These are phyloP conservation scores for Boehmeria nivea DNA, from an alignment of 306 rosid genomes.

Conservation along the genomic window DNA sequence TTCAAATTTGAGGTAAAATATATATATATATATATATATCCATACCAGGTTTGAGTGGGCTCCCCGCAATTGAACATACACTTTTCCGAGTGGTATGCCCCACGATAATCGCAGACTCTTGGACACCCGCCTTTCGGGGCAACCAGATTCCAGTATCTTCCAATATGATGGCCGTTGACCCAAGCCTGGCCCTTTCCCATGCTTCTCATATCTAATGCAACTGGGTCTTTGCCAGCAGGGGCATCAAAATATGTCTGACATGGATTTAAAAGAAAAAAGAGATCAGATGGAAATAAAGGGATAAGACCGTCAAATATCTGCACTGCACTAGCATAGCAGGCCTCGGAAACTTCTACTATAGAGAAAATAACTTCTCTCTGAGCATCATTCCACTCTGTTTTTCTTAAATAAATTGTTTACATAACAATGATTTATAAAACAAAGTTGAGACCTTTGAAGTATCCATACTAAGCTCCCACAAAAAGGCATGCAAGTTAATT, in stretches of 20 bases:
- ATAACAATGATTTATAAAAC: too few species aligned
- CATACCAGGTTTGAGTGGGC: constrained; percentile 80
- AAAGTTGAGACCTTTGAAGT: too few species aligned
- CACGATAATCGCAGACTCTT: constrained; percentile 74
- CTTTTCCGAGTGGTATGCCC: constrained; percentile 68
- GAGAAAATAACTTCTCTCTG: too few species aligned
- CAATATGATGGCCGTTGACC: constrained; percentile 95
- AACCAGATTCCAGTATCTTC: constrained; percentile 88
- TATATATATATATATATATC: too few species aligned
- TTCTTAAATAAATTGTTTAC: too few species aligned
- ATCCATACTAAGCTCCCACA: too few species aligned
- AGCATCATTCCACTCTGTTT: too few species aligned
- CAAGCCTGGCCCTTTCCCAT: constrained; percentile 99
- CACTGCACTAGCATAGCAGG: too few species aligned
- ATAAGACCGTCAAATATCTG: neutral
- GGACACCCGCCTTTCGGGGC: constrained; percentile 74
- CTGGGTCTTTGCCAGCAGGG: constrained; percentile 75
- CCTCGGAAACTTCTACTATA: constrained; percentile 2
- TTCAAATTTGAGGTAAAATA: too few species aligned
- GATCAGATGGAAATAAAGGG: too few species aligned
- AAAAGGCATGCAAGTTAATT: too few species aligned
- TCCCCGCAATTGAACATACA: constrained; percentile 76
- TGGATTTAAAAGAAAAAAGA: constrained; percentile 7
- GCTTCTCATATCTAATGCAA: constrained; percentile 80
- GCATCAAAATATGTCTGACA: constrained; percentile 73